A percentile compares a stretch with the other conserved stretches of the same genome.
phyloP scores from a whole-genome alignment of 495 filamentous ascomycete species.

The Penicillium cosmopolitanum region DNA sequence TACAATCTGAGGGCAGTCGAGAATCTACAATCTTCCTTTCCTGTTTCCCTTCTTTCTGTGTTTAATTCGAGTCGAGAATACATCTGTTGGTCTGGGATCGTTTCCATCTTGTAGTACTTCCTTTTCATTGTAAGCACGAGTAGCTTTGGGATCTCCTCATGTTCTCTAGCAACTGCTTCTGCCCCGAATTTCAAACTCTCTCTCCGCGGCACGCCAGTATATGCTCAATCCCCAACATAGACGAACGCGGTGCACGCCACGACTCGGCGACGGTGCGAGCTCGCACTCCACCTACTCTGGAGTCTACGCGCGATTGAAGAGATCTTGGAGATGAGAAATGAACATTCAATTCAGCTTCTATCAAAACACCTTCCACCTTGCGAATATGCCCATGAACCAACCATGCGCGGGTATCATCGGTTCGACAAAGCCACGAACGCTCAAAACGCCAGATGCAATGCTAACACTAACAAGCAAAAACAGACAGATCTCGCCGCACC shows the following conservation, averaged over 20 bases:
- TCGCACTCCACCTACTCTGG: not conserved
- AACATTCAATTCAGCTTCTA: not conserved
- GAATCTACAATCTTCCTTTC: not conserved
- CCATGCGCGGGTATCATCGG: conserved; percentile 15
- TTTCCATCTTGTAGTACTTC: too few relatives aligned
- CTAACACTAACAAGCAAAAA: conserved; percentile 9
- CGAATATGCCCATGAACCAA: not conserved
- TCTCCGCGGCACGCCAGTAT: too few relatives aligned
- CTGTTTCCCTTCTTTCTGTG: not conserved
- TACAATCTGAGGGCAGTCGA: not conserved
- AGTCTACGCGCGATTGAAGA: not conserved
- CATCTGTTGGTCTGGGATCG: not conserved
- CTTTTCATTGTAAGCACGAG: too few relatives aligned
- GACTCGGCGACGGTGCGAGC: too few relatives aligned
- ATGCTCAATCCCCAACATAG: too few relatives aligned
- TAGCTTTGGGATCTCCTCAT: too few relatives aligned
- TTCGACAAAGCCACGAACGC: conserved; percentile 1
- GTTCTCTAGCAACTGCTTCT: too few relatives aligned
- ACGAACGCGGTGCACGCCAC: too few relatives aligned
- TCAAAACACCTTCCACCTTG: not conserved
- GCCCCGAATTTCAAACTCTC: too few relatives aligned
- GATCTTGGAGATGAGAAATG: not conserved
- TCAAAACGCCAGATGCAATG: conserved; percentile 9
- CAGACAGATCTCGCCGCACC: too few relatives aligned
- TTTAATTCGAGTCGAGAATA: not conserved